phyloP scores from a whole-genome alignment of 2,329 filamentous ascomycete genomes.

The Albophoma yamanashiensis region DNA sequence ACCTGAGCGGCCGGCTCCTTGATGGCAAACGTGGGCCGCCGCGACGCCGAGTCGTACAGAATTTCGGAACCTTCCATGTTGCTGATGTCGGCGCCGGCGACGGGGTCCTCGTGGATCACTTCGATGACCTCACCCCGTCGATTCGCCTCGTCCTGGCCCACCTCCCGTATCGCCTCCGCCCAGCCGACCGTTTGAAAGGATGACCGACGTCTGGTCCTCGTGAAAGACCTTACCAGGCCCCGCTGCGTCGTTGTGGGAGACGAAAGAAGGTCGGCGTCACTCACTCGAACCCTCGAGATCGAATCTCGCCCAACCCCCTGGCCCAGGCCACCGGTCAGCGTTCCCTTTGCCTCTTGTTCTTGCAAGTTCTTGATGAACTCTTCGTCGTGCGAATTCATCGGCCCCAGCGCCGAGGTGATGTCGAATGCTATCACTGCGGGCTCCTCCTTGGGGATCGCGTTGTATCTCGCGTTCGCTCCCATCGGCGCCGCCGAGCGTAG shows the following conservation, averaged over 20 bases:
- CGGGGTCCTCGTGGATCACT: slow-evolving; percentile 35
- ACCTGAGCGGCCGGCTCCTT: slow-evolving; percentile 30
- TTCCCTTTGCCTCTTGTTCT: slow-evolving; percentile 42
- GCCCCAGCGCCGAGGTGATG: slow-evolving; percentile 33
- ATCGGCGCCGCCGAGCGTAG: slow-evolving; percentile 30
- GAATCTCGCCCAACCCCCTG: slow-evolving; percentile 36
- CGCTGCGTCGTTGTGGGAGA: slow-evolving; percentile 20
- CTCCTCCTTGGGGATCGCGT: slow-evolving; percentile 19
- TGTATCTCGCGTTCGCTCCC: slow-evolving; percentile 20
- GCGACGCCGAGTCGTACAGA: slow-evolving; percentile 17
- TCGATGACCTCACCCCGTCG: slow-evolving; percentile 48
- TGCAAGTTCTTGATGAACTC: slow-evolving; percentile 34
- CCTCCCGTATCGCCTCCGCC: slow-evolving; percentile 31
- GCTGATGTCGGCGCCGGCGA: slow-evolving; percentile 39
- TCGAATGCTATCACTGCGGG: slow-evolving; percentile 28
- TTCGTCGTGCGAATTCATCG: slow-evolving; percentile 30
- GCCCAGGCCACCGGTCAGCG: slow-evolving; percentile 48
- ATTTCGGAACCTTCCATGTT: slow-evolving; percentile 33
- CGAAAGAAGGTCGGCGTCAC: slow-evolving; percentile 38
- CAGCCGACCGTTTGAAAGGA: slow-evolving; percentile 14
- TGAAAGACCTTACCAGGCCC: slow-evolving; percentile 29
- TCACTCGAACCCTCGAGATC: slow-evolving; percentile 35
- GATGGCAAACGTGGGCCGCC: slow-evolving; percentile 25
- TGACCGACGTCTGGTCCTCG: slow-evolving; percentile 24
- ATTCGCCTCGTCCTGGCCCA: slow-evolving; percentile 49